Percentiles rank a stretch among this genome's conserved stretches.
Evolutionary conservation across 2,329 filamentous ascomycete genomes (phyloP).

Genomic region (Xylaria sp.): DNA sequence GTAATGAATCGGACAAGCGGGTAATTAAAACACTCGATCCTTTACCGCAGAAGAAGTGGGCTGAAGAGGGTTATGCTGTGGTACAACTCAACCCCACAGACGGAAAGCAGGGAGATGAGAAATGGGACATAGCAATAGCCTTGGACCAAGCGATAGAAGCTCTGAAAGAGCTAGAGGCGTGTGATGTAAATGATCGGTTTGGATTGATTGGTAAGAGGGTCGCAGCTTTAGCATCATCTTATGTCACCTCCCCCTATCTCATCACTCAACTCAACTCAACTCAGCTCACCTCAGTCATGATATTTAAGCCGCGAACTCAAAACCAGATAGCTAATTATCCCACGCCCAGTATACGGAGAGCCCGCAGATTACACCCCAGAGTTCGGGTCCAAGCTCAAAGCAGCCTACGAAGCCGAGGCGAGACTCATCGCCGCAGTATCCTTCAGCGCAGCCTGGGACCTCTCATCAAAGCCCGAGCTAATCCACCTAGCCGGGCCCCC

Average conservation of each 20-base stretch:
- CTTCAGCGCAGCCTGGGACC: constrained; percentile 46
- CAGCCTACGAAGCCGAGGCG: constrained; percentile 37
- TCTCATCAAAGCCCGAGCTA: constrained; percentile 42
- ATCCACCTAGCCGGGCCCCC: constrained; percentile 49
- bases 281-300: background rate
- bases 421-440: constrained; percentile 49
- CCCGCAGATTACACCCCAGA: constrained; percentile 39
- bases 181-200: constrained; percentile 53
- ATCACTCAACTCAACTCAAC: background rate
- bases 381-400: constrained; percentile 30
- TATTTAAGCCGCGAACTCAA: background rate
- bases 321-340: background rate
- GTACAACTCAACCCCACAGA: constrained; percentile 59
- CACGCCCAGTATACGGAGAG: constrained; percentile 37
- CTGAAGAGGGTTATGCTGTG: constrained; percentile 74
- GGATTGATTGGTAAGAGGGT: constrained; percentile 51
- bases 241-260: background rate
- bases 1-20: background rate
- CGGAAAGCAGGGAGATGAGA: constrained; percentile 22
- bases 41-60: constrained; percentile 72
- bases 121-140: constrained; percentile 26
- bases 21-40: constrained; percentile 55
- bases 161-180: constrained; percentile 42
- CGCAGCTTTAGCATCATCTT: background rate
- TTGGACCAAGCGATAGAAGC: constrained; percentile 31